Evolutionary conservation across 768 basidiomycete species (phyloP).

Genomic region (Russula abietina): DNA sequence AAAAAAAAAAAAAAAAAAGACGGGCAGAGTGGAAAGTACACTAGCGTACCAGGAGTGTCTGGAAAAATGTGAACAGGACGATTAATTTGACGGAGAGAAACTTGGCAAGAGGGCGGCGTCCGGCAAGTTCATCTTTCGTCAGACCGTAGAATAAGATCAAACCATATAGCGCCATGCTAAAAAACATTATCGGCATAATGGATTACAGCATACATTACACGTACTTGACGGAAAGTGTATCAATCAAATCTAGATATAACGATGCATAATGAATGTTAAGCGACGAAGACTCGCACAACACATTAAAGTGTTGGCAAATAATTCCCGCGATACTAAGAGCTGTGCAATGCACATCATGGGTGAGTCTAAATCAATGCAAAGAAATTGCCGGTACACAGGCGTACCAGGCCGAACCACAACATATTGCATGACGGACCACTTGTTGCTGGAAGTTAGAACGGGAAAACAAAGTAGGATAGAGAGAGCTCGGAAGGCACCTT

Average conservation of each 20-base stretch:
- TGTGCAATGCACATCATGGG: slow-evolving; percentile 22
- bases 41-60: slow-evolving; percentile 56
- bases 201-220: not conserved
- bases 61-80: slow-evolving; percentile 87
- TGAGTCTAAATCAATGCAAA: not conserved
- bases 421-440: slow-evolving; percentile 91
- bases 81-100: slow-evolving; percentile 84
- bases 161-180: slow-evolving; percentile 79
- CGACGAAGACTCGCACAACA: slow-evolving; percentile 62
- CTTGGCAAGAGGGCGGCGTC: slow-evolving; percentile 72
- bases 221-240: slow-evolving; percentile 79
- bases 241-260: slow-evolving; percentile 64
- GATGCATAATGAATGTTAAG: slow-evolving; percentile 57
- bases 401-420: slow-evolving; percentile 61
- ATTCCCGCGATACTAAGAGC: slow-evolving; percentile 71
- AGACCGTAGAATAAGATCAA: slow-evolving; percentile 78
- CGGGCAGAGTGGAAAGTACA: not conserved
- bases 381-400: not conserved
- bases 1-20: too few relatives aligned
- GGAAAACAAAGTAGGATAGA: not conserved
- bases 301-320: slow-evolving; percentile 59
- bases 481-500: slow-evolving; percentile 45
- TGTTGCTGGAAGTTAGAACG: slow-evolving; percentile 14
- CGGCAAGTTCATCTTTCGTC: slow-evolving; percentile 71
- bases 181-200: not conserved